A percentile compares a stretch with the other conserved stretches of the same genome.
These are phyloP conservation scores for Didymella exigua DNA, from an alignment of 2,329 filamentous ascomycete species.

Conservation along the genomic window DNA sequence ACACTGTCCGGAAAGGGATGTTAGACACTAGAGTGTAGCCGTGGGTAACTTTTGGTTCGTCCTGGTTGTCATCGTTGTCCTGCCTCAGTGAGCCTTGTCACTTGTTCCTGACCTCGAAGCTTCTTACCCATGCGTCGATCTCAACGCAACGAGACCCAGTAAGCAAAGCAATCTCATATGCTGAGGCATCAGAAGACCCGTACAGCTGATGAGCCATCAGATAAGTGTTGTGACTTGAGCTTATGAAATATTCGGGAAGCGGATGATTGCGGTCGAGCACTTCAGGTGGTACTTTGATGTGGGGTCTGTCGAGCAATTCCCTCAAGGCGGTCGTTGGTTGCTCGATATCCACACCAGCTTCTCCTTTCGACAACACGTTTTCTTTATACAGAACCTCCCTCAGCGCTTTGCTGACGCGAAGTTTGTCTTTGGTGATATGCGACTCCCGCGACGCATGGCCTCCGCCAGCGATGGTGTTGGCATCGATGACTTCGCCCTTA, in stretches of 20 bases:
- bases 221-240: conserved; percentile 76
- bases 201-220: conserved; percentile 72
- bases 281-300: conserved; percentile 62
- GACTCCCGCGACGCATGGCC: conserved; percentile 60
- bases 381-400: conserved; percentile 62
- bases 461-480: conserved; percentile 61
- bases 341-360: conserved; percentile 56
- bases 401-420: conserved; percentile 65
- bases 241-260: conserved; percentile 73
- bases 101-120: not conserved
- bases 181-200: conserved; percentile 65
- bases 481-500: conserved; percentile 61
- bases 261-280: conserved; percentile 64
- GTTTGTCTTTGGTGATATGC: conserved; percentile 58
- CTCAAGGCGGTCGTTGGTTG: conserved; percentile 55
- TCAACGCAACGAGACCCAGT: conserved; percentile 73
- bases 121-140: conserved; percentile 69
- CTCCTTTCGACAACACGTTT: conserved; percentile 54
- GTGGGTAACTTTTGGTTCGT: conserved; percentile 73
- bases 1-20: conserved; percentile 68
- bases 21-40: conserved; percentile 71
- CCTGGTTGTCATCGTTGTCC: conserved; percentile 57
- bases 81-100: not conserved
- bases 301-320: conserved; percentile 61
- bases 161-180: conserved; percentile 66